Conservation (phyloP, 495 filamentous ascomycete genomes). For the Aspergillus leporis region DNA sequence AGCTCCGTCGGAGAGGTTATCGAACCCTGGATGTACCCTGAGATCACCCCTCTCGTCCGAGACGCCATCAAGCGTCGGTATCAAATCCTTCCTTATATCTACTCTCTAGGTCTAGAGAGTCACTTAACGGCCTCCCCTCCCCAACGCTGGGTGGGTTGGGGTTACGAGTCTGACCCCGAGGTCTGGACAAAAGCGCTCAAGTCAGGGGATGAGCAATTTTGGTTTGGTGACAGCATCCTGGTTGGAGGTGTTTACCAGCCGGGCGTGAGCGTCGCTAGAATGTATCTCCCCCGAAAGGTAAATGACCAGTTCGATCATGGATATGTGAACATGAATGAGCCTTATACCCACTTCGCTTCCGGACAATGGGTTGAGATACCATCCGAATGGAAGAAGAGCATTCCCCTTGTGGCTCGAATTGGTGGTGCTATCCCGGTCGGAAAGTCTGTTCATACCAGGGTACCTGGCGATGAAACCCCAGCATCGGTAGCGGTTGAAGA, state of each 20-base stretch:
- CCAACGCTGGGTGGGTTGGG: constrained; percentile 69
- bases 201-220: constrained; percentile 65
- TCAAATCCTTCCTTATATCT: constrained; percentile 68
- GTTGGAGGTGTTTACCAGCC: constrained; percentile 66
- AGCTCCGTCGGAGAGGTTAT: constrained; percentile 66
- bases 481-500: constrained; percentile 50
- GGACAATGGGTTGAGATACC: constrained; percentile 62
- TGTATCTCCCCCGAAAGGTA: constrained; percentile 60
- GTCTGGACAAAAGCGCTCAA: constrained; percentile 59
- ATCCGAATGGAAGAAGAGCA: constrained; percentile 58
- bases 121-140: constrained; percentile 58
- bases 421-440: constrained; percentile 61
- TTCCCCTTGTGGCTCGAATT: constrained; percentile 62
- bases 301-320: constrained; percentile 47
- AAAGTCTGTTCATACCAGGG: constrained; percentile 55
- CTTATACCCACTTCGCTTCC: constrained; percentile 57
- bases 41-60: constrained; percentile 58
- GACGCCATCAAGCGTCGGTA: constrained; percentile 66
- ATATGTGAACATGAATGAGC: constrained; percentile 61
- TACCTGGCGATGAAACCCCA: constrained; percentile 55
- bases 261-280: constrained; percentile 46
- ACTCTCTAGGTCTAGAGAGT: constrained; percentile 60
- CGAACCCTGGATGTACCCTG: constrained; percentile 72
- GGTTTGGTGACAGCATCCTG: constrained; percentile 67
- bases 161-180: constrained; percentile 61